Percentiles rank a stretch among this genome's conserved stretches.
Conservation (phyloP, 805 yeast species). For the Candida ficus region DNA sequence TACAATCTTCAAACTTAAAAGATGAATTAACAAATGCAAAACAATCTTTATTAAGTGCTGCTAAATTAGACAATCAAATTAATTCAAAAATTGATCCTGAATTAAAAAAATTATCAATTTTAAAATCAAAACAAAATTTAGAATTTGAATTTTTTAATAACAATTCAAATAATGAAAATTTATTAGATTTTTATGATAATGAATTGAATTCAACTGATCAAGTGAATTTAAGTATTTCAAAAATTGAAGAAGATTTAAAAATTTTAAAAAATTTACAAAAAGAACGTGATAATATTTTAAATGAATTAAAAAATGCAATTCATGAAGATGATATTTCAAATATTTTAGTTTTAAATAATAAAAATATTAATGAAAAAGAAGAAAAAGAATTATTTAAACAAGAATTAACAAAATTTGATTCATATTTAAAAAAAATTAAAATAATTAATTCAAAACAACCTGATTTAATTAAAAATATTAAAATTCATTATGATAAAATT, state of each 20-base stretch:
- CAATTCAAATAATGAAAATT: slow-evolving; percentile 31
- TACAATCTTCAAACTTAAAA: slow-evolving; percentile 38
- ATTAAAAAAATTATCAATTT: slow-evolving; percentile 36
- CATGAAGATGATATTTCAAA: slow-evolving; percentile 84
- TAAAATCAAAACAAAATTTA: slow-evolving; percentile 39
- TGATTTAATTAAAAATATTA: slow-evolving; percentile 39
- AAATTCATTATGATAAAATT: slow-evolving; percentile 43
- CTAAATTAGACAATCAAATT: slow-evolving; percentile 51
- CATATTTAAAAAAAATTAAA: slow-evolving; percentile 60
- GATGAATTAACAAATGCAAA: slow-evolving; percentile 55
- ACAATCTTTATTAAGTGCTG: slow-evolving; percentile 56
- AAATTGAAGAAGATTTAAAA: slow-evolving; percentile 51
- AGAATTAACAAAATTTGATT: slow-evolving; percentile 73
- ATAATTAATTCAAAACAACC: slow-evolving; percentile 65
- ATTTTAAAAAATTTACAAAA: slow-evolving; percentile 57
- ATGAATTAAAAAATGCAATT: slow-evolving; percentile 61
- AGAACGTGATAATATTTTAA: slow-evolving; percentile 57
- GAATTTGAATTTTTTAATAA: slow-evolving; percentile 16
- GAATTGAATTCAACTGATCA: slow-evolving; percentile 20
- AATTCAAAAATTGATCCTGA: slow-evolving; percentile 41
- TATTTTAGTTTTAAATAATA: slow-evolving; percentile 59
- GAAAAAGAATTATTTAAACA: slow-evolving; percentile 55
- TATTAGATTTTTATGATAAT: slow-evolving; percentile 65
- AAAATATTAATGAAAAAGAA: slow-evolving; percentile 47
- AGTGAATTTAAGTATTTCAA: slow-evolving; percentile 35